Conservation (phyloP, 768 basidiomycete genomes). For the Dioszegia crocea region DNA sequence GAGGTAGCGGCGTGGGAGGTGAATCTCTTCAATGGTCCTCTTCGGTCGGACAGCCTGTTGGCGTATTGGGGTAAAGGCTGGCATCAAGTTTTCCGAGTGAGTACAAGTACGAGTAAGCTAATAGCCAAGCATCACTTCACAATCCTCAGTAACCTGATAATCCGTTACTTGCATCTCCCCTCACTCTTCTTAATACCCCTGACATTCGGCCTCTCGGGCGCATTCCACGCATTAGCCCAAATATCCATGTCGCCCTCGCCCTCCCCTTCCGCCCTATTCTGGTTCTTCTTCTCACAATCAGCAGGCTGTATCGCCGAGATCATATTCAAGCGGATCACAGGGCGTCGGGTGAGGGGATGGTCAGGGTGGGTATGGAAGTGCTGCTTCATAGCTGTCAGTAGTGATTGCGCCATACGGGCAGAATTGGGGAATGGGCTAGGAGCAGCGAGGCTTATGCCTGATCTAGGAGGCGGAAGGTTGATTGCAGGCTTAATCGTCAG, state of each 20-base stretch:
- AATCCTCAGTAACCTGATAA: constrained; percentile 31
- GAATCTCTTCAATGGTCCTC: no score
- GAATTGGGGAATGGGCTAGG: constrained; percentile 43
- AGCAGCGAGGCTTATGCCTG: constrained; percentile 11
- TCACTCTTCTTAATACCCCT: constrained; percentile 17
- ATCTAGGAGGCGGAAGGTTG: background rate
- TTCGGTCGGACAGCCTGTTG: no score
- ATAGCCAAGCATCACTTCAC: constrained; percentile 35
- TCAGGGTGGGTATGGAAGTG: constrained; percentile 32
- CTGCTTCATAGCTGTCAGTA: background rate
- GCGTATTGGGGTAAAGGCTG: no score
- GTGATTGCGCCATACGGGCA: constrained; percentile 9
- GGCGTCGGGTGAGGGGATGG: constrained; percentile 32
- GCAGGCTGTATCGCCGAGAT: constrained; percentile 37
- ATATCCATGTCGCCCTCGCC: constrained; percentile 38
- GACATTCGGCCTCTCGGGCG: constrained; percentile 37
- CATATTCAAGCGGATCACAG: constrained; percentile 33
- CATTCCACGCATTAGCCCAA: constrained; percentile 42
- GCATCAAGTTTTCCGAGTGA: no score
- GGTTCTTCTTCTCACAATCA: constrained; percentile 38
- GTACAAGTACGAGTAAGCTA: no score
- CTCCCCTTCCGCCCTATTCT: constrained; percentile 19
- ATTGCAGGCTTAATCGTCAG: background rate
- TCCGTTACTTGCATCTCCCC: constrained; percentile 23
- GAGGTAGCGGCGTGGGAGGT: no score